Conservation (phyloP, 371 early-diverging fungal genomes). For the Aphelidium insulamus region DNA sequence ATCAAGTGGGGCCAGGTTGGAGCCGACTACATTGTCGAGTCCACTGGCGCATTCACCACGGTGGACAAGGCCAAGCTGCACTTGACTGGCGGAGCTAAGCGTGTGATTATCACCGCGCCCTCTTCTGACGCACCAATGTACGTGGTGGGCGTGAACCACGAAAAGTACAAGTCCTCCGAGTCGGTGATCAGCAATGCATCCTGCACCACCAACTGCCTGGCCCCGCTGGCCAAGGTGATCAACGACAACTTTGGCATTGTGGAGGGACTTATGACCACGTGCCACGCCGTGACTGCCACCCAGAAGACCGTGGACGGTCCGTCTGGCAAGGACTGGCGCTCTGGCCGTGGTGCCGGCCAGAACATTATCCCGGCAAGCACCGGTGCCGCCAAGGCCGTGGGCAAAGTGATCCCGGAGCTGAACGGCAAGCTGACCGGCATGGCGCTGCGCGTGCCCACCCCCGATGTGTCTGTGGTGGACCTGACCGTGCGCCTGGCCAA, state of each 20-base stretch:
- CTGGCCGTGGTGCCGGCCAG: conserved; percentile 85
- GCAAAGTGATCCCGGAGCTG: conserved; percentile 90
- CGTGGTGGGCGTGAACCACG: conserved; percentile 84
- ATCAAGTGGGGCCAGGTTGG: conserved; percentile 79
- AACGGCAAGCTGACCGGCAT: conserved; percentile 97
- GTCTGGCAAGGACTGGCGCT: conserved; percentile 89
- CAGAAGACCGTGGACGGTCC: conserved; percentile 99
- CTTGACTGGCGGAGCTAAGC: conserved; percentile 83
- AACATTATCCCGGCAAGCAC: conserved; percentile 99
- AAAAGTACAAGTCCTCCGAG: conserved; percentile 50
- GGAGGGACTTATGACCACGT: conserved; percentile 86
- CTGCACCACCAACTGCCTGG: conserved; percentile 99
- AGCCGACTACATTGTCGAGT: conserved; percentile 92
- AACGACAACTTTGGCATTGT: conserved; percentile 42
- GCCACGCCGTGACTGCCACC: conserved; percentile 96
- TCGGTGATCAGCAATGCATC: conserved; percentile 94
- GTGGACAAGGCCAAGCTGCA: conserved; percentile 71
- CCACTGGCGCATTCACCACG: conserved; percentile 95
- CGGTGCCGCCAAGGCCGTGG: conserved; percentile 98
- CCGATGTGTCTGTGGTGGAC: conserved; percentile 97
- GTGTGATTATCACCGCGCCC: conserved; percentile 97
- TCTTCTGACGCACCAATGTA: conserved; percentile 74
- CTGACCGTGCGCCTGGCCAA: conserved; percentile 79
- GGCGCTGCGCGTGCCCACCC: conserved; percentile 94
- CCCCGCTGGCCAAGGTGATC: conserved; percentile 95